Percentiles rank a stretch among this genome's conserved stretches.
Conservation (phyloP, 2,329 filamentous ascomycete genomes). For the Alternaria tenuissima region DNA sequence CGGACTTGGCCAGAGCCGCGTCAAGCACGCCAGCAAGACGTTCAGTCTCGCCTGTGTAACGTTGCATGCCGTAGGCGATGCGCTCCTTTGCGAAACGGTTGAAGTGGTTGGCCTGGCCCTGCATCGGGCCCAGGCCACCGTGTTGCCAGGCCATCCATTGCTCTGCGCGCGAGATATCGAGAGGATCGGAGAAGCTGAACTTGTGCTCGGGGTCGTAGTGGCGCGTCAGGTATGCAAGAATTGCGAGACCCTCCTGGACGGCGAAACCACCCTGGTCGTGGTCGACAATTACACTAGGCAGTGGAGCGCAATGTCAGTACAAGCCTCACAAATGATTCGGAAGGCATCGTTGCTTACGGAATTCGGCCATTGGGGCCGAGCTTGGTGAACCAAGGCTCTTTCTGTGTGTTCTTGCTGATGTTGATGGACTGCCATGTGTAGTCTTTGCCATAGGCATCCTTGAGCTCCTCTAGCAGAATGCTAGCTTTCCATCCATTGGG, state of each 20-base stretch:
- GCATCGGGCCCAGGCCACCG: conserved; percentile 55
- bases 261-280: conserved; percentile 68
- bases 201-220: conserved; percentile 58
- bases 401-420: conserved; percentile 68
- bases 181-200: conserved; percentile 57
- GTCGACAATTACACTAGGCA: conserved; percentile 64
- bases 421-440: conserved; percentile 68
- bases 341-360: conserved; percentile 46
- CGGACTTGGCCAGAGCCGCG: conserved; percentile 50
- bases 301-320: background rate
- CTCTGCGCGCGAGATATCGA: conserved; percentile 59
- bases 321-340: background rate
- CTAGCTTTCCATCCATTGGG: conserved; percentile 63
- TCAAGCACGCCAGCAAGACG: conserved; percentile 57
- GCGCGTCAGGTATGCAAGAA: conserved; percentile 55
- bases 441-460: conserved; percentile 67
- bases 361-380: conserved; percentile 72
- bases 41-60: conserved; percentile 59
- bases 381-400: conserved; percentile 71
- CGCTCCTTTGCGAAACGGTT: conserved; percentile 54
- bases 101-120: conserved; percentile 54
- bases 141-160: conserved; percentile 71
- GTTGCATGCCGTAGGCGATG: conserved; percentile 56
- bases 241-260: conserved; percentile 58
- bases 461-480: conserved; percentile 71